These are phyloP conservation scores for Elsinoe batatas DNA, from an alignment of 2,329 filamentous ascomycete species.

Conservation along the genomic window DNA sequence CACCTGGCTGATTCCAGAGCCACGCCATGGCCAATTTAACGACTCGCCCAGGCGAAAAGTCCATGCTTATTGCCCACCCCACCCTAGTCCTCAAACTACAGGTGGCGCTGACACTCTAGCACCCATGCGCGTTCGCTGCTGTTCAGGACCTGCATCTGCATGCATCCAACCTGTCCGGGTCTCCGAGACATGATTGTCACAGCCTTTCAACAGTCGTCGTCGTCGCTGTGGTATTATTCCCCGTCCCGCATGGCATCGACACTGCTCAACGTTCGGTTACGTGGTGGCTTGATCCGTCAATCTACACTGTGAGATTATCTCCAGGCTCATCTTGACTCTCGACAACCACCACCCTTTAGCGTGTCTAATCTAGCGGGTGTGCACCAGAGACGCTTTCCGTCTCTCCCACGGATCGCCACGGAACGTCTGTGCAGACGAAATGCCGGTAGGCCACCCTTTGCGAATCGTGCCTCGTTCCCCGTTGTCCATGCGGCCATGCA, in stretches of 20 bases:
- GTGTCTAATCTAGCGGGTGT: neutral
- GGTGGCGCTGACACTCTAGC: neutral
- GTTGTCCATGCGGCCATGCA: neutral
- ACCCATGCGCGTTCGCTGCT: neutral
- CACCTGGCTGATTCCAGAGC: neutral
- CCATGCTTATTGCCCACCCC: neutral
- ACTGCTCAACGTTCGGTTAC: neutral
- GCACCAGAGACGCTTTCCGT: neutral
- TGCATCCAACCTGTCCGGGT: neutral
- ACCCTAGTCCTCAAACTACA: conserved; percentile 4
- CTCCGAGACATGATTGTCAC: too few species aligned
- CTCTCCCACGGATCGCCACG: neutral
- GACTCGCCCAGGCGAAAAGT: neutral
- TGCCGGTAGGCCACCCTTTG: neutral
- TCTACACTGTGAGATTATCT: neutral
- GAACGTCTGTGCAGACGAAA: neutral
- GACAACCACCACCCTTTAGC: neutral
- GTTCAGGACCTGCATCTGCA: neutral
- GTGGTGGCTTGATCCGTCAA: neutral
- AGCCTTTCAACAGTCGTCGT: neutral
- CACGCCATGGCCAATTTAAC: neutral
- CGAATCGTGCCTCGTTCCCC: neutral
- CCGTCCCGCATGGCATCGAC: neutral
- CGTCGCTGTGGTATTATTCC: neutral
- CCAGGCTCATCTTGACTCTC: neutral